Evolutionary conservation across 1,284 basidiomycete genomes (phyloP).

Genomic region (Acaromyces ingoldii): DNA sequence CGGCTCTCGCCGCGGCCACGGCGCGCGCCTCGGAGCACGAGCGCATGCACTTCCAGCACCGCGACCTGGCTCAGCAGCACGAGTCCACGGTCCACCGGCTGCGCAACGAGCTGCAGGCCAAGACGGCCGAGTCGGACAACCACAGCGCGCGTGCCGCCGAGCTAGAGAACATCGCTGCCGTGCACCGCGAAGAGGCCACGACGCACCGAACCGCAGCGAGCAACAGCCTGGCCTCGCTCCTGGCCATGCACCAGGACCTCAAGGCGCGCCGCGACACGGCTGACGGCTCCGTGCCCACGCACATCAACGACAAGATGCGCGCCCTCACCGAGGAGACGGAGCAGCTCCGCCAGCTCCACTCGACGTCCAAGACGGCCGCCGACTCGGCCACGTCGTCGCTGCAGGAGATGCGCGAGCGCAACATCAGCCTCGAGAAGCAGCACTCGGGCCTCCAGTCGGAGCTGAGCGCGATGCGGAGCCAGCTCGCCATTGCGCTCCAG

Average conservation of each 20-base stretch:
- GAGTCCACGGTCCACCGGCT: conserved; percentile 66
- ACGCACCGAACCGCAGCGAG: conserved; percentile 41
- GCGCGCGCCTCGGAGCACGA: conserved; percentile 78
- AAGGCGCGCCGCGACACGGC: conserved; percentile 17
- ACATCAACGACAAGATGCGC: conserved; percentile 38
- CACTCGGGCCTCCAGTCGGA: conserved; percentile 69
- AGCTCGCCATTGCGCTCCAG: conserved; percentile 66
- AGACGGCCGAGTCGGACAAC: conserved; percentile 23
- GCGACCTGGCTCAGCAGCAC: conserved; percentile 38
- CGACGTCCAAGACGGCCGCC: conserved; percentile 42
- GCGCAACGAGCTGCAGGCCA: conserved; percentile 69
- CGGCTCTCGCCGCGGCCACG: conserved; percentile 70
- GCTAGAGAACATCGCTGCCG: conserved; percentile 65
- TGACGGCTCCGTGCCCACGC: conserved; percentile 17
- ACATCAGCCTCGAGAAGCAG: conserved; percentile 65
- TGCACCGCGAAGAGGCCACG: conserved; percentile 53
- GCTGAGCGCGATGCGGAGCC: conserved; percentile 69
- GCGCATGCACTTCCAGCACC: conserved; percentile 58
- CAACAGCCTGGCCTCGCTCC: conserved; percentile 37
- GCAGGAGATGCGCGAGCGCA: conserved; percentile 63
- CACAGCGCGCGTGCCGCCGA: conserved; percentile 69
- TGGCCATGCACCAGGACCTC: conserved; percentile 32
- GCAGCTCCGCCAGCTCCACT: conserved; percentile 42
- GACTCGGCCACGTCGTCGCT: conserved; percentile 56
- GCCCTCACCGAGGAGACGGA: conserved; percentile 45